Conservation (phyloP, 768 basidiomycete species). For the Rickenella mellea region DNA sequence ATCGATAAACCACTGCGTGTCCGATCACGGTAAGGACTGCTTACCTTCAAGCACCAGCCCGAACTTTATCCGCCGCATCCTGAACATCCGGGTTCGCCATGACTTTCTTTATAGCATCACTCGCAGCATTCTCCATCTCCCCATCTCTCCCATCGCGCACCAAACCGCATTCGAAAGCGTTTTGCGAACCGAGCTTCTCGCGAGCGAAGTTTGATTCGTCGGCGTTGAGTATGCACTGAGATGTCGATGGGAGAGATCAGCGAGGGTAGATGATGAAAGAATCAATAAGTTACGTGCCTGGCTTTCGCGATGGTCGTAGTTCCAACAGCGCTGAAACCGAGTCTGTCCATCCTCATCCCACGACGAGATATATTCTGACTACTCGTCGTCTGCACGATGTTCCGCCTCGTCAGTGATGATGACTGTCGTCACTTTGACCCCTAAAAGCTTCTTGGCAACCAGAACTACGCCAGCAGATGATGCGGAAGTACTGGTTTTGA, state of each 20-base stretch:
- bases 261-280: neutral
- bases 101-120: constrained; percentile 65
- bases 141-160: constrained; percentile 41
- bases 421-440: constrained; percentile 82
- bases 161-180: constrained; percentile 66
- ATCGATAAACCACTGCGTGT: constrained; percentile 37
- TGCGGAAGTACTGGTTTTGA: constrained; percentile 26
- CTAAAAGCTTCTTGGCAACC: constrained; percentile 54
- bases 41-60: constrained; percentile 72
- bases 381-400: constrained; percentile 55
- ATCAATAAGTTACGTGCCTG: constrained; percentile 18
- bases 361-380: constrained; percentile 45
- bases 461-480: constrained; percentile 20
- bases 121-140: constrained; percentile 52
- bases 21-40: constrained; percentile 5
- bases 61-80: constrained; percentile 69
- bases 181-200: constrained; percentile 86
- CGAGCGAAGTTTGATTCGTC: constrained; percentile 76
- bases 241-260: neutral
- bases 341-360: constrained; percentile 63
- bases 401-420: constrained; percentile 95
- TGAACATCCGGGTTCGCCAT: constrained; percentile 84
- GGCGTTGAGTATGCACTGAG: constrained; percentile 16
- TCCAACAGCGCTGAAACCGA: constrained; percentile 82
- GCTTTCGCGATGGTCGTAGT: constrained; percentile 38